Percentiles rank a stretch among this genome's conserved stretches.
Evolutionary conservation across 192 early-diverging fungal genomes (phyloP).

Genomic region (Coemansia sp.): DNA sequence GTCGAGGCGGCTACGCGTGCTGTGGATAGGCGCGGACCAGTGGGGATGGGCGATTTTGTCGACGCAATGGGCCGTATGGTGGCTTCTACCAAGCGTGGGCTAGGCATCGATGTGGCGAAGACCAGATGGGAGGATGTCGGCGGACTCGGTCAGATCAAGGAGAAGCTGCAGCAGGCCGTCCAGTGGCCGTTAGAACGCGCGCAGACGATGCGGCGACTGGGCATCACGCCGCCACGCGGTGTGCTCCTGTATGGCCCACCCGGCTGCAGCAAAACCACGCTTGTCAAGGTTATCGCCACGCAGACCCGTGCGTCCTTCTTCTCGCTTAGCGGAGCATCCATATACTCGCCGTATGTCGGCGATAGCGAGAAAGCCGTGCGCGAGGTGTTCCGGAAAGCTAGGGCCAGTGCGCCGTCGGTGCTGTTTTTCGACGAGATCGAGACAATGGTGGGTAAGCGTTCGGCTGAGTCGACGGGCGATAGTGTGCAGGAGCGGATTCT

Average conservation of each 20-base stretch:
- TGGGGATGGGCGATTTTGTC: constrained; percentile 63
- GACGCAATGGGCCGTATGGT: constrained; percentile 58
- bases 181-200: constrained; percentile 83
- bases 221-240: constrained; percentile 78
- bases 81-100: constrained; percentile 72
- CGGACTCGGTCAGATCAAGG: constrained; percentile 79
- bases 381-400: constrained; percentile 74
- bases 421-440: constrained; percentile 98
- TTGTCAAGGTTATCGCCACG: constrained; percentile 85
- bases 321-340: constrained; percentile 54
- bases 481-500: constrained; percentile 34
- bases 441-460: constrained; percentile 86
- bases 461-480: constrained; percentile 54
- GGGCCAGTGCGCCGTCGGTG: constrained; percentile 74
- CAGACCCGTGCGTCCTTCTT: constrained; percentile 69
- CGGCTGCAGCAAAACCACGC: constrained; percentile 96
- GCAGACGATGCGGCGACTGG: constrained; percentile 66
- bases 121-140: constrained; percentile 83
- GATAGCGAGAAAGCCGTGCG: constrained; percentile 55
- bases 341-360: constrained; percentile 40
- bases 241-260: constrained; percentile 96
- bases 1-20: constrained; percentile 69
- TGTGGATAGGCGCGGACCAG: constrained; percentile 7
- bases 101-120: constrained; percentile 59
- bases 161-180: constrained; percentile 74